Evolutionary conservation across 1,139 yeast species (phyloP), one percentile per base, ranked within the genome.

Genomic region (Blastobotrys arbuscula): DNA sequence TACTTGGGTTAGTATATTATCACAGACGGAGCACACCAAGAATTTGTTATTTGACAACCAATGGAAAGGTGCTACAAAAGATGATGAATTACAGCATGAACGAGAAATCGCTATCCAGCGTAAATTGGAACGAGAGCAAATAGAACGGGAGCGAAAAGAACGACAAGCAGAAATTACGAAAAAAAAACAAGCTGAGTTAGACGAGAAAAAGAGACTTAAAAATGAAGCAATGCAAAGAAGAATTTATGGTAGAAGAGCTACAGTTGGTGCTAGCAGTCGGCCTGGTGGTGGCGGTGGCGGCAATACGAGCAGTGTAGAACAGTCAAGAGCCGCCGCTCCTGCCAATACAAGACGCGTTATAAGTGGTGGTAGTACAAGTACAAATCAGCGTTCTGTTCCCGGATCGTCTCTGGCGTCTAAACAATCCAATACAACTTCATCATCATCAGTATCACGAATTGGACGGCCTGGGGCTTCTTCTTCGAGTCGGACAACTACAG

Each of bases 21-120:
- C 70, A 3, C 69, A 67, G 42, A 59, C 71, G 1, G 67, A 64
- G 42, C 69, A 65, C 42, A 66, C 67, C 7, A 65, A 66, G 34
- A 53, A 58, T 18, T 55, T 67, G 23, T 48, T 67, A 38, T 52
- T 56, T 16, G 57, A 63, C 40, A 51, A 53, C 6, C 52, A 53
- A 18, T 67, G 71, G 71, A 63, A 60, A 13, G 71, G 71, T 2
- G 49, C 57, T 2, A 56, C 64, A 1, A 48, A 52, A 34, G 69
- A 62, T 38, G 58, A 60, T 42, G 55, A 59, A 48, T 39, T 58
- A 15, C 56, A 59, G 38, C 57, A 55, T 12, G 58, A 57, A 43
- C 52, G 58, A 6, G 58, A 55, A 23, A 51, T 48, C 10, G 55
- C 54, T 24, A 45, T 50, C 18, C 55, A 50, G 26, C 55, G 58